A percentile compares a stretch with the other conserved stretches of the same genome.
These are phyloP conservation scores for Xerocomus brunneocitrinus DNA, from an alignment of 768 basidiomycete species.

Conservation along the genomic window DNA sequence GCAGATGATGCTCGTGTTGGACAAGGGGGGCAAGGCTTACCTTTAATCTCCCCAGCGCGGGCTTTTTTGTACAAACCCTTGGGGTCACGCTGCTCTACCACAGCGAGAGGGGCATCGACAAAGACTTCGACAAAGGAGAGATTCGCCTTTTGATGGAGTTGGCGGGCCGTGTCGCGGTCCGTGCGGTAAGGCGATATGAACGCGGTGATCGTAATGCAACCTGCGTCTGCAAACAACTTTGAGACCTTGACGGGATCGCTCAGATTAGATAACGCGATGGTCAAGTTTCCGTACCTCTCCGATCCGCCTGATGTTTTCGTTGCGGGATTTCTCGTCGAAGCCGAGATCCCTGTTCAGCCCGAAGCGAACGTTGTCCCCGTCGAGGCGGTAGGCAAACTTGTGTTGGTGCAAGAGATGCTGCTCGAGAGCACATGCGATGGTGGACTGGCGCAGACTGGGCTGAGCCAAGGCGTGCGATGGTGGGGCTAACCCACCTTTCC, in stretches of 20 bases:
- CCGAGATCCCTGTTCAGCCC: constrained; percentile 96
- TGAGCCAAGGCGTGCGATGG: not conserved
- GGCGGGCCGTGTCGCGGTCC: constrained; percentile 79
- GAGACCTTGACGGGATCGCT: constrained; percentile 61
- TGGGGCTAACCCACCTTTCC: constrained; percentile 63
- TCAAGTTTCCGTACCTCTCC: constrained; percentile 64
- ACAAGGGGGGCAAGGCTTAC: constrained; percentile 37
- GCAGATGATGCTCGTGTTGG: constrained; percentile 5
- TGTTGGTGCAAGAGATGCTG: constrained; percentile 86
- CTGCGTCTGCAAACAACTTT: constrained; percentile 87
- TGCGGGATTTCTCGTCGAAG: constrained; percentile 86
- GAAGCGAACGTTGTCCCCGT: constrained; percentile 94
- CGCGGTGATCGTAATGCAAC: constrained; percentile 83
- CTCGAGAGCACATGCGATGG: constrained; percentile 94
- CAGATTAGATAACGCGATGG: constrained; percentile 10
- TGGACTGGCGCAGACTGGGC: constrained; percentile 57
- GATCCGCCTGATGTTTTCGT: constrained; percentile 94
- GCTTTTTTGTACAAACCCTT: constrained; percentile 98
- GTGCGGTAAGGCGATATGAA: constrained; percentile 98
- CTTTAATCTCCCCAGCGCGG: constrained; percentile 91
- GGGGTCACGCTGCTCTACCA: constrained; percentile 91
- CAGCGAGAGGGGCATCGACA: constrained; percentile 83
- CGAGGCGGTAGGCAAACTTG: constrained; percentile 86
- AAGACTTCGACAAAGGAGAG: constrained; percentile 93
- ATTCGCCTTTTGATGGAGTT: constrained; percentile 67